These are phyloP conservation scores for Lachnellula willkommii DNA, from an alignment of 2,329 filamentous ascomycete species.

Conservation along the genomic window DNA sequence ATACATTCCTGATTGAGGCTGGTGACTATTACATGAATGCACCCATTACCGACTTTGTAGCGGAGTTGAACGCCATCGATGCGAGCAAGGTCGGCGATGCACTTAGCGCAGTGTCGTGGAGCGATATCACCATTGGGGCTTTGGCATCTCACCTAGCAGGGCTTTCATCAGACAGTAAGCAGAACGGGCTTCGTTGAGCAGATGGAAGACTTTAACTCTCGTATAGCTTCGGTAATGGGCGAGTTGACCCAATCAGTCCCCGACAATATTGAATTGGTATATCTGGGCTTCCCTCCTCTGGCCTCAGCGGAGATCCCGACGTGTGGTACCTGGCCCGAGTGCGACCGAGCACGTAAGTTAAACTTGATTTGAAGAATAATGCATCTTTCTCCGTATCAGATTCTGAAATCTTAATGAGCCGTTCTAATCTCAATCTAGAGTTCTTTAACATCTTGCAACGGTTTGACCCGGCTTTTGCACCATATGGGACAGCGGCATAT, in stretches of 20 bases:
- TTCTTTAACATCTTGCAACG: constrained; percentile 1
- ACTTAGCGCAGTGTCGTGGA: constrained; percentile 8
- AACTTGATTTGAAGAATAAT: neutral
- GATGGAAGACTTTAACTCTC: neutral
- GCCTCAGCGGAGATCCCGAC: neutral
- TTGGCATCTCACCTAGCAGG: constrained; percentile 15
- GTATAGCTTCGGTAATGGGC: neutral
- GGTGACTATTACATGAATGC: constrained; percentile 29
- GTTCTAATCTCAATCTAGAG: neutral
- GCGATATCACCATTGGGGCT: constrained; percentile 14
- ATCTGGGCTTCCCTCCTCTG: neutral
- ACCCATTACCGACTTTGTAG: constrained; percentile 37
- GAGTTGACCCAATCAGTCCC: neutral
- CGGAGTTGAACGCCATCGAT: constrained; percentile 29
- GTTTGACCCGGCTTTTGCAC: constrained; percentile 1
- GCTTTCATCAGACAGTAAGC: constrained; percentile 7
- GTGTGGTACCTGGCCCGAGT: neutral
- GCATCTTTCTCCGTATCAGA: too few relatives aligned
- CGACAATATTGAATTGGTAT: neutral
- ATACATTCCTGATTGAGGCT: constrained; percentile 35
- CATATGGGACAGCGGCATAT: neutral
- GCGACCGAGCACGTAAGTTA: constrained; percentile 1
- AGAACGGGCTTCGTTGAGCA: neutral
- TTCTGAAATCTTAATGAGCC: too few relatives aligned
- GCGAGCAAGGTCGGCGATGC: neutral